Percentiles rank a stretch among this genome's conserved stretches.
phyloP scores from a whole-genome alignment of 371 early-diverging fungal species.

The Saksenaea vasiformis region DNA sequence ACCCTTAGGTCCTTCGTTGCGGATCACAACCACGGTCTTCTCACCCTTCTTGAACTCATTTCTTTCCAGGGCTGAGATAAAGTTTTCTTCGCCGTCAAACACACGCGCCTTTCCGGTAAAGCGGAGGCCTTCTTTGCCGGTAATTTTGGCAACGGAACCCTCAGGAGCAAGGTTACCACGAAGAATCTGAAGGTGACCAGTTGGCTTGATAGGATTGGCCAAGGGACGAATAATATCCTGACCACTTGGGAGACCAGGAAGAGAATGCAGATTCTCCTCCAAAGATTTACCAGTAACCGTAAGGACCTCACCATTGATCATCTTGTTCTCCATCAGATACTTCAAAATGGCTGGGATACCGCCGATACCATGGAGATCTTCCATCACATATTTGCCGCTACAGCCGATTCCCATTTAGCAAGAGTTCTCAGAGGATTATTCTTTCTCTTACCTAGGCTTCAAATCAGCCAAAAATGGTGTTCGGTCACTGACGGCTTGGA shows the following conservation, averaged over 20 bases:
- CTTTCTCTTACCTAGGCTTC: constrained; percentile 75
- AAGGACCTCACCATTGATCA: constrained; percentile 76
- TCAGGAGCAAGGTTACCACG: constrained; percentile 95
- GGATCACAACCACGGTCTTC: constrained; percentile 73
- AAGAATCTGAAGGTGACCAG: constrained; percentile 93
- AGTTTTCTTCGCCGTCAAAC: constrained; percentile 89
- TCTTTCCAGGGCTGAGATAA: constrained; percentile 84
- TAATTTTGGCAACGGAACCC: constrained; percentile 97
- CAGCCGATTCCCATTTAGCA: neutral
- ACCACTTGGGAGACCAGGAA: constrained; percentile 70
- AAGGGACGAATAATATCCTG: constrained; percentile 89
- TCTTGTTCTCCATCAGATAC: constrained; percentile 73
- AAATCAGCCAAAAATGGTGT: constrained; percentile 95
- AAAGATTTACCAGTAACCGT: constrained; percentile 90
- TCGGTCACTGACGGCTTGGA: constrained; percentile 86
- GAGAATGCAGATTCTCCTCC: constrained; percentile 72
- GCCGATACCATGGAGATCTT: constrained; percentile 79
- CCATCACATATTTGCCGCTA: constrained; percentile 87
- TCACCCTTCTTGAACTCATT: constrained; percentile 79
- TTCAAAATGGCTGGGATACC: constrained; percentile 90
- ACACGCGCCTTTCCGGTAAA: constrained; percentile 89
- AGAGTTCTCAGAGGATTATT: too few species aligned
- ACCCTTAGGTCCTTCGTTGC: constrained; percentile 89
- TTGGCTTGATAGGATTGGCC: constrained; percentile 86
- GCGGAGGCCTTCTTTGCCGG: constrained; percentile 93